A percentile compares a stretch with the other conserved stretches of the same genome.
These are phyloP conservation scores for Tephrocybe sp. DNA, from an alignment of 768 basidiomycete genomes.

Conservation along the genomic window DNA sequence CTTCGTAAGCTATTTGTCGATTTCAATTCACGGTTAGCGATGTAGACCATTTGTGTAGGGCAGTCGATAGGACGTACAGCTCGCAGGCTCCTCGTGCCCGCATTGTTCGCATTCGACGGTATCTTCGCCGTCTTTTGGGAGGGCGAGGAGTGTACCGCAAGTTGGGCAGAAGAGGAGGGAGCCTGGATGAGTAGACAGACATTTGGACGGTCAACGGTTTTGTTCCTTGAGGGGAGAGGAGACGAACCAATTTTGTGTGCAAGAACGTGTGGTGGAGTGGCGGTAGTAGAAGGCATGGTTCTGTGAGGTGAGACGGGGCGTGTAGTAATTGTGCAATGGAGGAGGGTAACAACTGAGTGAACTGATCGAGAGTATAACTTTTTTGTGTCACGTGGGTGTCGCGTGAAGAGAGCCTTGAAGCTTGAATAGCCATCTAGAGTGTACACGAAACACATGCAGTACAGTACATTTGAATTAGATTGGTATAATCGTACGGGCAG, in stretches of 20 bases:
- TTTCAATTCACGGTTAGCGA: background rate
- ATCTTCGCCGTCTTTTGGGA: slow-evolving; percentile 74
- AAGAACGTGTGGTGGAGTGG: background rate
- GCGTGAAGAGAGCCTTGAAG: too few species aligned
- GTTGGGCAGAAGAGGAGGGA: slow-evolving; percentile 93
- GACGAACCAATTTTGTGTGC: slow-evolving; percentile 16
- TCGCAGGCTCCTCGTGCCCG: slow-evolving; percentile 80
- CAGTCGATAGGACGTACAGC: slow-evolving; percentile 66
- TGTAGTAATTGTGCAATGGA: too few species aligned
- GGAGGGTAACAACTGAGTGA: background rate
- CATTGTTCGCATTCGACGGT: slow-evolving; percentile 89
- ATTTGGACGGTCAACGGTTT: too few species aligned
- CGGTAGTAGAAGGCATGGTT: background rate
- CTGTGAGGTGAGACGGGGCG: too few species aligned
- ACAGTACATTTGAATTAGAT: too few species aligned
- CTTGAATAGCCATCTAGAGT: too few species aligned
- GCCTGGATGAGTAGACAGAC: slow-evolving; percentile 41
- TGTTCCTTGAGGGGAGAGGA: too few species aligned
- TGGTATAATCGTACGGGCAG: too few species aligned
- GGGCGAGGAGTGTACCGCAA: slow-evolving; percentile 86
- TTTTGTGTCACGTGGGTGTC: slow-evolving; percentile 5
- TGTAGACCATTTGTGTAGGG: too few species aligned
- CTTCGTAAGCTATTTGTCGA: slow-evolving; percentile 68
- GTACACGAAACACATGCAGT: too few species aligned
- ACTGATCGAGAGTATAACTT: background rate